Conservation (phyloP, 2,329 filamentous ascomycete genomes). For the Fusarium illudens region DNA sequence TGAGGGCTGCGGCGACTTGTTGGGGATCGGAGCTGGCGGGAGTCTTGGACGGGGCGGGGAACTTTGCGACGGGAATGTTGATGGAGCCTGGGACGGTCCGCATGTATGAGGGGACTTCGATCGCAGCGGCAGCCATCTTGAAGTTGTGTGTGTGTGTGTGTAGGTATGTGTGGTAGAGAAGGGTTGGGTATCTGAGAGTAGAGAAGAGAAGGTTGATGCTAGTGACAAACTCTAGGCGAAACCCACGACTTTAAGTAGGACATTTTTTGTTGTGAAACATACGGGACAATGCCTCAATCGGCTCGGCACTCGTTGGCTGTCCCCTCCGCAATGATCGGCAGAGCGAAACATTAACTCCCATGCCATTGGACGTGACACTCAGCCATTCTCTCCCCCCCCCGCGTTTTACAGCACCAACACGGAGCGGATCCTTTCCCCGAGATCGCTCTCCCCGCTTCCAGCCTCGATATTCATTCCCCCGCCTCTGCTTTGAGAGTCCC, state of each 20-base stretch:
- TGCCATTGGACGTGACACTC: not conserved
- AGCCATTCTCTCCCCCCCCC: not conserved
- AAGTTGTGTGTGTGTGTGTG: not conserved
- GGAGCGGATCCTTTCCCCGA: not conserved
- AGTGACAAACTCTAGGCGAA: not conserved
- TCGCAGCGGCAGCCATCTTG: constrained; percentile 36
- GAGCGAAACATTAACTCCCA: not conserved
- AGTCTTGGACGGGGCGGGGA: constrained; percentile 46
- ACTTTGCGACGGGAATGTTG: constrained; percentile 59
- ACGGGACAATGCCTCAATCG: not conserved
- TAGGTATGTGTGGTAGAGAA: not conserved
- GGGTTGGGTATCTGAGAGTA: not conserved
- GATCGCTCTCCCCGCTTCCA: not conserved
- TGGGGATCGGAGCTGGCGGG: constrained; percentile 46
- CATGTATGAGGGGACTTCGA: constrained; percentile 40
- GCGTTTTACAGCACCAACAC: not conserved
- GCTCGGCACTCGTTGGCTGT: not conserved
- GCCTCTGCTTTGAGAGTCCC: not conserved
- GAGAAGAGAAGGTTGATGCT: constrained; percentile 12
- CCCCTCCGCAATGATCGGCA: constrained; percentile 4
- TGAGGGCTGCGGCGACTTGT: constrained; percentile 49
- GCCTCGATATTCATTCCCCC: not conserved
- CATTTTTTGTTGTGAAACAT: not conserved
- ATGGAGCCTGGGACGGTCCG: constrained; percentile 58
- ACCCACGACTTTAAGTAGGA: not conserved